Evolutionary conservation across 1,284 basidiomycete species (phyloP).

Genomic region (Cutaneotrichosporon daszewskae): DNA sequence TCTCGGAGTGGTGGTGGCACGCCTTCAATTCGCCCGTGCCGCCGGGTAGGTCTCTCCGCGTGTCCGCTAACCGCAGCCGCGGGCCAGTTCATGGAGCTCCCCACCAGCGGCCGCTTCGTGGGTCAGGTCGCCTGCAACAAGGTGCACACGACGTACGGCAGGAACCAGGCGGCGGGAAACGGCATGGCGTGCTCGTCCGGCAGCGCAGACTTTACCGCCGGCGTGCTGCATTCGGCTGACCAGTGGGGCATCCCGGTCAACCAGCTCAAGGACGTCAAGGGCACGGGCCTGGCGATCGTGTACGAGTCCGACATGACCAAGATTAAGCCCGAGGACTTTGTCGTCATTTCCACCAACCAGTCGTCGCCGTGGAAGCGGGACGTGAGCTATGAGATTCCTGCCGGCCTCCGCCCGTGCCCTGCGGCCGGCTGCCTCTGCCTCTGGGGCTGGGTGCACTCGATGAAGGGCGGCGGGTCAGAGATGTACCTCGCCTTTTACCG

Average conservation of each 20-base stretch:
- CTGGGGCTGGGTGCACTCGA: slow-evolving; percentile 60
- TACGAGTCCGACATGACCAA: slow-evolving; percentile 57
- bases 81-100: slow-evolving; percentile 35
- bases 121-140: slow-evolving; percentile 39
- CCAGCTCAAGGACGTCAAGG: slow-evolving; percentile 3
- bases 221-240: background rate
- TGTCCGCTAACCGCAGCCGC: slow-evolving; percentile 7
- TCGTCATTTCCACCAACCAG: slow-evolving; percentile 65
- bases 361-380: slow-evolving; percentile 61
- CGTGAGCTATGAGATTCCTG: slow-evolving; percentile 61
- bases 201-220: no score
- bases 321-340: slow-evolving; percentile 61
- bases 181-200: no score
- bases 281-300: slow-evolving; percentile 55
- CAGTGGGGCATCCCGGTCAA: background rate
- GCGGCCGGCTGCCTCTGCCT: slow-evolving; percentile 61
- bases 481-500: slow-evolving; percentile 69
- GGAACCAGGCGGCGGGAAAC: no score
- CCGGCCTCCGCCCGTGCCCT: slow-evolving; percentile 63
- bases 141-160: slow-evolving; percentile 26
- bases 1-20: slow-evolving; percentile 65
- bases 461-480: slow-evolving; percentile 31
- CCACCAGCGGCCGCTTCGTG: slow-evolving; percentile 33
- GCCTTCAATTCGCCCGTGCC: slow-evolving; percentile 34
- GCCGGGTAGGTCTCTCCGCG: slow-evolving; percentile 18